phyloP scores from a whole-genome alignment of 2,329 filamentous ascomycete species.

The Verticillium zaregamsianum region DNA sequence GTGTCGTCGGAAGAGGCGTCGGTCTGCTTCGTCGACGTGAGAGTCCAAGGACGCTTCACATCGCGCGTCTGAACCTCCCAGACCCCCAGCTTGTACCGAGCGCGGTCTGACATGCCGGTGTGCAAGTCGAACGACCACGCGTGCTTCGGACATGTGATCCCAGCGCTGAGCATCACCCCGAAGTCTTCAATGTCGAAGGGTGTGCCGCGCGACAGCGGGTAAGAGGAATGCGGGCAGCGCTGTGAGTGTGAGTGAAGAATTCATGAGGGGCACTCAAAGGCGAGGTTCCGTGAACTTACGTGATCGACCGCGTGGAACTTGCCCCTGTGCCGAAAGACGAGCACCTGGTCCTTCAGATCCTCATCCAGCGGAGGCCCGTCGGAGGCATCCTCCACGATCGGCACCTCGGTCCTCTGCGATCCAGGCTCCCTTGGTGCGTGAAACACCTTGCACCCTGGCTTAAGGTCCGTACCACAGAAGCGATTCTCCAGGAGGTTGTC shows the following conservation, averaged over 20 bases:
- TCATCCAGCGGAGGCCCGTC: conserved; percentile 21
- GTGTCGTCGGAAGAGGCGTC: background rate
- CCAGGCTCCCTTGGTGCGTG: conserved; percentile 36
- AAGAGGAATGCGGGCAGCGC: conserved; percentile 66
- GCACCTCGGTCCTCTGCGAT: conserved; percentile 30
- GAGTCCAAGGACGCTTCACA: background rate
- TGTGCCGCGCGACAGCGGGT: conserved; percentile 57
- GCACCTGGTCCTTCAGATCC: conserved; percentile 53
- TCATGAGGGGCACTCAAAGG: no score
- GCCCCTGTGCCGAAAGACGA: conserved; percentile 60
- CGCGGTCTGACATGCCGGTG: conserved; percentile 58
- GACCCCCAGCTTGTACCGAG: conserved; percentile 54
- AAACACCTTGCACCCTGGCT: conserved; percentile 57
- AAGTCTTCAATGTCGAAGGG: conserved; percentile 73
- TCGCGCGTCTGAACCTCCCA: conserved; percentile 59
- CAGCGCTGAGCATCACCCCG: conserved; percentile 57
- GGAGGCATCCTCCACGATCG: conserved; percentile 26
- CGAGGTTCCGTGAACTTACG: conserved; percentile 37
- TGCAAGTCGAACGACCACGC: conserved; percentile 68
- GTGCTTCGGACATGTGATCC: conserved; percentile 64
- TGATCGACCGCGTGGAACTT: conserved; percentile 67
- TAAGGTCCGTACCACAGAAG: conserved; percentile 32
- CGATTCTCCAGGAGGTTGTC: conserved; percentile 31
- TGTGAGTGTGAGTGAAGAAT: conserved; percentile 19
- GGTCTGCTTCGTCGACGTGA: background rate